A percentile compares a stretch with the other conserved stretches of the same genome.
Conservation (phyloP, 1,284 basidiomycete genomes). For the Melampsora larici-populina region DNA sequence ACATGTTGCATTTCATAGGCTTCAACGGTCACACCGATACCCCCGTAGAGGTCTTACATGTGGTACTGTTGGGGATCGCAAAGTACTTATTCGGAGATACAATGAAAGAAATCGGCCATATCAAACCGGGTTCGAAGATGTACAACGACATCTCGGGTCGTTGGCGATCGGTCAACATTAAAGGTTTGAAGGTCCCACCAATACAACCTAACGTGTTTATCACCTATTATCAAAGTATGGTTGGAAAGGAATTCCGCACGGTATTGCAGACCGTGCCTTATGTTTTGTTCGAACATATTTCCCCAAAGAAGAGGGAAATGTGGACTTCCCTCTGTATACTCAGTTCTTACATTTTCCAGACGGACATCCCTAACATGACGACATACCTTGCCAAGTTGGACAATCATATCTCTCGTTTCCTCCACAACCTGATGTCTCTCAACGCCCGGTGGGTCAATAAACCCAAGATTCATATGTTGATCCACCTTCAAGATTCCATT, state of each 20-base stretch:
- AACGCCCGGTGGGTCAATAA: slow-evolving; percentile 56
- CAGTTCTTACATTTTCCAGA: too few species aligned
- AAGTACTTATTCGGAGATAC: too few species aligned
- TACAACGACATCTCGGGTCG: background rate
- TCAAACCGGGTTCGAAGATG: too few species aligned
- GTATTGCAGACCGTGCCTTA: slow-evolving; percentile 45
- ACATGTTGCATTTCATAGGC: too few species aligned
- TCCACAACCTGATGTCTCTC: slow-evolving; percentile 50
- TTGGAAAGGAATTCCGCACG: slow-evolving; percentile 54
- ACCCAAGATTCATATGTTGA: slow-evolving; percentile 53
- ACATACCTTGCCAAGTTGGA: background rate
- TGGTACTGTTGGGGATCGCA: too few species aligned
- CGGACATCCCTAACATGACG: slow-evolving; percentile 1
- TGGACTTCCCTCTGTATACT: slow-evolving; percentile 53
- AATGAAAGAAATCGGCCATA: too few species aligned
- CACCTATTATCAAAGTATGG: slow-evolving; percentile 52
- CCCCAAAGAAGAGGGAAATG: slow-evolving; percentile 45
- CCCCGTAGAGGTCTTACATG: too few species aligned
- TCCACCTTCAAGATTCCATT: slow-evolving; percentile 47
- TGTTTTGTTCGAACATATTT: slow-evolving; percentile 53
- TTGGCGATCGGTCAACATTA: background rate
- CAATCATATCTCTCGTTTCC: slow-evolving; percentile 51
- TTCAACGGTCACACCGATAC: too few species aligned
- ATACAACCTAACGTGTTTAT: slow-evolving; percentile 51
- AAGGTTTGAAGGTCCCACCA: slow-evolving; percentile 50